Conservation (phyloP, 139 green algal species). For the Picochlorum sp. region DNA sequence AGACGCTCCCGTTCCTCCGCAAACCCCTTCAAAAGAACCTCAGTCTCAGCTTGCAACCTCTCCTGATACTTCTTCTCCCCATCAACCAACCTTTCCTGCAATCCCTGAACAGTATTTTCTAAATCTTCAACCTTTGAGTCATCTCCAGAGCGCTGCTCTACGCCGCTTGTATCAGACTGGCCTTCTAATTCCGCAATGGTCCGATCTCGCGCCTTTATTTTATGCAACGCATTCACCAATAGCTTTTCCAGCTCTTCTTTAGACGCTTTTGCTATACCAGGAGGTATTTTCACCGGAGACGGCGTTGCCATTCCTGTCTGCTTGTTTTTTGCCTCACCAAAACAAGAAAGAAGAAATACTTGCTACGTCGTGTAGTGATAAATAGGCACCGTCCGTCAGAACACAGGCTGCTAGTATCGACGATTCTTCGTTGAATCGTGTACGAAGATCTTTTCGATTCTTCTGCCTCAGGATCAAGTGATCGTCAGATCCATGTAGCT, state of each 20-base stretch:
- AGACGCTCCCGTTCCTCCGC: neutral
- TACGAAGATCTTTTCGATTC: no score
- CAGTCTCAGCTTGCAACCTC: conserved; percentile 20
- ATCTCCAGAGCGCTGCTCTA: neutral
- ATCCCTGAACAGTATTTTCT: conserved; percentile 8
- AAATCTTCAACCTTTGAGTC: conserved; percentile 5
- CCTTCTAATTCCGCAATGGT: conserved; percentile 25
- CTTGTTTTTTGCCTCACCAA: neutral
- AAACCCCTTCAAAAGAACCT: conserved; percentile 18
- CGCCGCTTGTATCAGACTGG: neutral
- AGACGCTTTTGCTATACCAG: conserved; percentile 23
- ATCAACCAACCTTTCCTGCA: conserved; percentile 18
- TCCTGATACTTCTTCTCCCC: conserved; percentile 18
- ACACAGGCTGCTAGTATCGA: no score
- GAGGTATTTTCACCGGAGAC: conserved; percentile 12
- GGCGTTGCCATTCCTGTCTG: neutral
- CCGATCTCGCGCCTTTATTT: conserved; percentile 27
- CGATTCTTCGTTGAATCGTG: no score
- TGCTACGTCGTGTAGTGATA: no score
- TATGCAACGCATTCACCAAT: neutral
- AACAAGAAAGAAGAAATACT: neutral
- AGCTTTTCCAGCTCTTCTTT: conserved; percentile 15
- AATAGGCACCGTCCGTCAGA: no score
- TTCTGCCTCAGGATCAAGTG: no score
- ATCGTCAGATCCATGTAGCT: no score